Base-by-base conservation (phyloP, 192 early-diverging fungal species). In the Coemansia erecta region DNA sequence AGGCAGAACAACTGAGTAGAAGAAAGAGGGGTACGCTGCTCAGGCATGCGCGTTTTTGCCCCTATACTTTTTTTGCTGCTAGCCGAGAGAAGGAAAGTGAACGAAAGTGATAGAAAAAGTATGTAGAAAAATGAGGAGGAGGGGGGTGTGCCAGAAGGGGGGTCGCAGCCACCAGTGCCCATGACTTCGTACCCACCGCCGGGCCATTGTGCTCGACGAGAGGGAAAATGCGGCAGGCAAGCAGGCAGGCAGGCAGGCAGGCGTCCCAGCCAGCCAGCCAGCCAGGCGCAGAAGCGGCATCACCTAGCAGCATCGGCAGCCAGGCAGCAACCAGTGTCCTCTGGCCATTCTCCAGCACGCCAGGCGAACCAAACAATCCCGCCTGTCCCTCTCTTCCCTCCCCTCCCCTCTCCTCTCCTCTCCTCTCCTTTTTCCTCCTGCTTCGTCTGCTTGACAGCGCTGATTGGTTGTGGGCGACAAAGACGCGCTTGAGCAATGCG, bases 241-340 rank as follows among this genome's bases (percentile, higher is more conserved):
- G 35, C 35, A 37, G 35, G 35, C 35, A 37, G 35, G 8, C 35
- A 37, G 10, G 8, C 35, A 37, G 35, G 35, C 35, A 7, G 1
- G 31, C 15, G 24, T n/a, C 5, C 46, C 46, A 47, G 46, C 48
- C 48, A 49, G 48, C 48, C 48, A 49, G 48, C 35, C 52, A 53
- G 52, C 52, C 52, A 53, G 33, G 28, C 28, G 48, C 48, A 50
- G 13, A 22, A 28, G 23, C 26, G 60, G 48, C 48, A 50, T 50
- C 48, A 28, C 24, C 24, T 46, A 35, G 53, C 60, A 56, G 53
- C 14, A n/a, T 33, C 12, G 31, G 44, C 49, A 31, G 28, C 28
- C 35, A 37, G 8, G 35, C 35, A 60, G 56, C 55, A 51, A 53
- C 37, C 45, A 22, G 39, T 45, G 18, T n/a, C 17, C 53, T 45